Evolutionary conservation across 2,329 filamentous ascomycete genomes (phyloP), one percentile per base, ranked within the genome.

Genomic region (Colletotrichum tropicale): DNA sequence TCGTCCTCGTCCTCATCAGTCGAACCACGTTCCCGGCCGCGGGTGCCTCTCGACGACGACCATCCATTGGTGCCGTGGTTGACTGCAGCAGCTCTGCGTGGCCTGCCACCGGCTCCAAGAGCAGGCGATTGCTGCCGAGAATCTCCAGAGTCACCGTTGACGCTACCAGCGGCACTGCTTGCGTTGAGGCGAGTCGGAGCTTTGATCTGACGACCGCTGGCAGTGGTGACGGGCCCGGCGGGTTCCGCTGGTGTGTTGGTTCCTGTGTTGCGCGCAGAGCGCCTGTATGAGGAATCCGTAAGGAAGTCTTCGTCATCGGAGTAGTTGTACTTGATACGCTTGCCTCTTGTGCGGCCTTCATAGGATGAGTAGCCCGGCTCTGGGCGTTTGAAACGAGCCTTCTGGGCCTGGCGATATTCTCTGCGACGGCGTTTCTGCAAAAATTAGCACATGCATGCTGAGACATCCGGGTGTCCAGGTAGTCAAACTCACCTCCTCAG

Each of bases 311-410:
- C 93, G 79, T 98, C 95, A 28, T 98, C 96, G 0, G 96, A 98
- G 82, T 95, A 99, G 0, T 95, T 99, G 82, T 99, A 99, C 84
- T 96, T 98, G 86, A 98, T 94, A 76, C 96, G 94, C 88, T 99
- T 98, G 72, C 97, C 97, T 75, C 97, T 93, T 7, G 98, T 99
- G 69, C 97, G 95, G 66, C 97, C 97, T 86, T 99, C 97, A 83
- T 99, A 99, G 74, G 98, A 88, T 1, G 96, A 98, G 82, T 96
- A 98, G 6, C 96, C 96, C 12, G 94, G 93, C 80, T 98, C 96
- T 8, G 96, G 95, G 7, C 96, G 92, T 78, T 94, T 91, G 85
- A 98, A 98, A 75, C 94, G 93, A 76, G 96, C 95, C 82, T 96
- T 96, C 77, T 95, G 95, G 80, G 92, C 90, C 82, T 95, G 91